These are phyloP conservation scores for Rhynchosporium graminicola DNA, from an alignment of 2,329 filamentous ascomycete species.

Conservation along the genomic window DNA sequence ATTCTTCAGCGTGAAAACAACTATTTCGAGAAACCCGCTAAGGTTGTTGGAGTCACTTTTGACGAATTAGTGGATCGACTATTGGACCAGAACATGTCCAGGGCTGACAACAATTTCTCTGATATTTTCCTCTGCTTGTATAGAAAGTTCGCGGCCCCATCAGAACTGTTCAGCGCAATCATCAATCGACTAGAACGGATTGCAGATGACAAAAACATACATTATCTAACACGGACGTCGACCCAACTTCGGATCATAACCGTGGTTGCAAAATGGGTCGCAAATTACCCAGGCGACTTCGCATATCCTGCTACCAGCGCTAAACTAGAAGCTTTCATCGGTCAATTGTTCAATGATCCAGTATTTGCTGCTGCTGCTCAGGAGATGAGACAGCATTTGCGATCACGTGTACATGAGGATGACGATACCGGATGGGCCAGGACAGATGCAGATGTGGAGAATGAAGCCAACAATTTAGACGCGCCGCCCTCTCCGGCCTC, in stretches of 20 bases:
- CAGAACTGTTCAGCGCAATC: conserved; percentile 75
- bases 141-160: conserved; percentile 86
- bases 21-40: conserved; percentile 55
- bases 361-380: conserved; percentile 83
- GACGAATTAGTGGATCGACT: conserved; percentile 86
- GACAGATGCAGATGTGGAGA: conserved; percentile 61
- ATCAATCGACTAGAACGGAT: conserved; percentile 73
- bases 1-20: conserved; percentile 68
- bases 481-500: conserved; percentile 32
- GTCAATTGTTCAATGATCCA: conserved; percentile 70
- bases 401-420: conserved; percentile 73
- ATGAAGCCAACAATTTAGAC: conserved; percentile 28
- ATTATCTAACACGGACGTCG: conserved; percentile 75
- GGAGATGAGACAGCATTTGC: conserved; percentile 79
- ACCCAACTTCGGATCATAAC: conserved; percentile 82
- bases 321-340: conserved; percentile 73
- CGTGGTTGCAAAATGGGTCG: conserved; percentile 86
- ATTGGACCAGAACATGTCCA: conserved; percentile 77
- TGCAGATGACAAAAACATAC: conserved; percentile 64
- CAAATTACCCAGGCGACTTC: conserved; percentile 90
- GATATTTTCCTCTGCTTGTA: conserved; percentile 91
- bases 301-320: conserved; percentile 73
- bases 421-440: conserved; percentile 94
- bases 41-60: conserved; percentile 56
- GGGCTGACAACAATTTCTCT: conserved; percentile 84